phyloP scores from a whole-genome alignment of 345 rosid species.

The Eucalyptus regnans region DNA sequence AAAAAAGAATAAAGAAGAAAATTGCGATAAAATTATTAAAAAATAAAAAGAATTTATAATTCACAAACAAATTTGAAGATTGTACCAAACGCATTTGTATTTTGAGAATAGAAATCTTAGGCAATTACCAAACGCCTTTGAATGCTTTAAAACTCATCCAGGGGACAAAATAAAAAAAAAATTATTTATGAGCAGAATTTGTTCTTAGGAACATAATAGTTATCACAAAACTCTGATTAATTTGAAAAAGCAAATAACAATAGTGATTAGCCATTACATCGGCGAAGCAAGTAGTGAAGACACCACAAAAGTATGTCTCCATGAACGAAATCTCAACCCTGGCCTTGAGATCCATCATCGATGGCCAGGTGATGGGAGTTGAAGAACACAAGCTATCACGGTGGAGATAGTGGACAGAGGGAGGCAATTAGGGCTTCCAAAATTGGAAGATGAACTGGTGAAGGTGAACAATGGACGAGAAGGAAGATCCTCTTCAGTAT shows the following conservation, averaged over 20 bases:
- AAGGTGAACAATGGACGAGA: background rate
- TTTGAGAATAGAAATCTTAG: no score
- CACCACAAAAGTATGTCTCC: conserved; percentile 77
- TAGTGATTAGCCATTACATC: conserved; percentile 32
- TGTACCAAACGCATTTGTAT: no score
- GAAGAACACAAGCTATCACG: background rate
- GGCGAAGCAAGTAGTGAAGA: conserved; percentile 88
- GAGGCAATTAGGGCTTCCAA: background rate
- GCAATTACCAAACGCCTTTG: rapidly evolving
- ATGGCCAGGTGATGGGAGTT: background rate
- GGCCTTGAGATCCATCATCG: background rate
- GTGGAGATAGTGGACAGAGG: background rate
- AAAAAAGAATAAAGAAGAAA: no score
- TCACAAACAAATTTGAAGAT: no score
- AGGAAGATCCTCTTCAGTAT: background rate
- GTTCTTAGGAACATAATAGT: no score
- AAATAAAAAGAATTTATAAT: no score
- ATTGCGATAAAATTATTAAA: no score
- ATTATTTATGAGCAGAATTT: no score
- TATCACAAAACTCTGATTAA: no score
- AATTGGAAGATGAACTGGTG: background rate
- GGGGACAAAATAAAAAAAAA: no score
- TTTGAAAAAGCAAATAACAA: no score
- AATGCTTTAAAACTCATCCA: no score
- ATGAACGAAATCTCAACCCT: conserved; percentile 60